Base-by-base conservation (phyloP, 441 rosid species). In the Dalechampia spathulata region DNA sequence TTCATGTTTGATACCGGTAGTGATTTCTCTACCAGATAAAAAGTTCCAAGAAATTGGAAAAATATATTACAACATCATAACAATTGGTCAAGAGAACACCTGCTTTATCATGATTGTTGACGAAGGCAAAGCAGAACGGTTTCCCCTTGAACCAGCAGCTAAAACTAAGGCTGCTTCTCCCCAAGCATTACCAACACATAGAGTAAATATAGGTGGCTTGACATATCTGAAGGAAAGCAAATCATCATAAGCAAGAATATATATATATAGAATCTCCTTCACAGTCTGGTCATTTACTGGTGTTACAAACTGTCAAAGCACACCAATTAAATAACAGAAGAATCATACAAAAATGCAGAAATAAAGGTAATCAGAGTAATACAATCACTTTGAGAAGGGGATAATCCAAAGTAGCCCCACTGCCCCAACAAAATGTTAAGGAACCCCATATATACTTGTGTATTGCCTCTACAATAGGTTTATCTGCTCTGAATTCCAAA, bases 151-250 rank as follows among this genome's bases (percentile, higher is more conserved):
- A 34, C 99, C 97, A 37, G 97, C 94, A 65, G 97, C 90, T 78
- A 92, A 73, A 63, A 80, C 90, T 59, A 92, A 75, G 39, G 97
- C 94, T 56, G 96, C 99, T 81, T 92, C 99, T 61, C 96, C 99
- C 99, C 97, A 86, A 61, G 99, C 97, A 74, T 85, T 86, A 53
- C 96, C 97, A 36, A 86, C 90, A 62, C 97, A 92, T 0, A 92
- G 87, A 52, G 99, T 92, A 69, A 81, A 86, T 66, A 92, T 85
- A 25, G 95, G 97, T 32, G 92, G 78, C 65, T 78, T 79, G 34
- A 83, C 83, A 78, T 76, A 77, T 65, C 99, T 89, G 82, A 59
- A 68, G 49, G 20, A n/a, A 36, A 46, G 43, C 30, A 67, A 13
- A 15, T 51, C 44, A 45, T 49, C 22, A 66, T 42, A 30, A 38